Conservation (phyloP, 352 stramenopile genomes). For the Phytophthora cactorum region DNA sequence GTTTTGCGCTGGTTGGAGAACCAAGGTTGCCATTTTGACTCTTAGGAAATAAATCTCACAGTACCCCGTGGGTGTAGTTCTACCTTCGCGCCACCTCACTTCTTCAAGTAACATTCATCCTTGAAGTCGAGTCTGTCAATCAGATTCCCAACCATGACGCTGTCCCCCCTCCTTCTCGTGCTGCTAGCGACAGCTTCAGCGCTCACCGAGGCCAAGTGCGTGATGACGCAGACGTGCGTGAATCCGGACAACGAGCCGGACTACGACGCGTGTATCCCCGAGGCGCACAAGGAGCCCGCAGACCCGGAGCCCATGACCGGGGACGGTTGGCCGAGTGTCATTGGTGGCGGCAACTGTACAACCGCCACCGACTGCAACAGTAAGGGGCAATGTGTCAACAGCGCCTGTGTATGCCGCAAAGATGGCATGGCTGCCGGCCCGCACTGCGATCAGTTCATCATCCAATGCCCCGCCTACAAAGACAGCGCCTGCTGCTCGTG, state of each 20-base stretch:
- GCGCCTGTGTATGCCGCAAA: conserved; percentile 54
- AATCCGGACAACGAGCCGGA: conserved; percentile 76
- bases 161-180: conserved; percentile 17
- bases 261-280: conserved; percentile 76
- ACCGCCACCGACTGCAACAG: conserved; percentile 59
- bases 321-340: conserved; percentile 51
- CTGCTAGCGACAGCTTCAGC: conserved; percentile 8
- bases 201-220: conserved; percentile 43
- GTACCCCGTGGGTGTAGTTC: too few relatives aligned
- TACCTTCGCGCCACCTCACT: too few relatives aligned
- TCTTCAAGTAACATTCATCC: background rate
- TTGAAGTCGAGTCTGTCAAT: conserved; percentile 23
- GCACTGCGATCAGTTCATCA: conserved; percentile 74
- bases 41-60: too few relatives aligned
- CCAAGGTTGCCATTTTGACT: too few relatives aligned
- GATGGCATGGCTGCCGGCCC: conserved; percentile 76
- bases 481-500: conserved; percentile 85
- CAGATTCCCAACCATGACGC: background rate
- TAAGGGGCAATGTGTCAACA: conserved; percentile 60
- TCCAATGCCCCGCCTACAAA: conserved; percentile 89
- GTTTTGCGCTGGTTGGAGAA: too few relatives aligned
- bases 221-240: conserved; percentile 84
- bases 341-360: conserved; percentile 67
- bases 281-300: conserved; percentile 50
- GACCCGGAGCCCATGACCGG: conserved; percentile 49